Evolutionary conservation across 805 yeast genomes (phyloP), one percentile per base, ranked within the genome.

Genomic region (Suhomyces xylopsoci): DNA sequence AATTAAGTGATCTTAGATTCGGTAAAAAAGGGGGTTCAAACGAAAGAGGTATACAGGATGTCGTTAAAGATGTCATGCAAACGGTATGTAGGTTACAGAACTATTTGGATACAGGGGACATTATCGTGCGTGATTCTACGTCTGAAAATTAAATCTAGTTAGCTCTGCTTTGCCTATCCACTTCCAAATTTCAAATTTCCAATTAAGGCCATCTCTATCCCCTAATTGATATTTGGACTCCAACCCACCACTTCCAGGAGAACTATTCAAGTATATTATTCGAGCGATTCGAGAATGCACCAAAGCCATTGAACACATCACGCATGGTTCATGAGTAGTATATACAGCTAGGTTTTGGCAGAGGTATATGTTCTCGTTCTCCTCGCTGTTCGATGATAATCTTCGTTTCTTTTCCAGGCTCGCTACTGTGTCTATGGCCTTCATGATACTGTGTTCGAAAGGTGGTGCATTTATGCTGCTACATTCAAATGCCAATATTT

Each of bases 231-330:
- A 88, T 2, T 85, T 80, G 26, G 82, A 79, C 9, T 87, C 92
- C 53, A 93, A 79, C 1, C 70, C 78, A 1, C 80, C 80, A 12
- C 63, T 55, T 3, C 43, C 28, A 7, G 81, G 78, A 2, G 80
- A 71, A 12, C 59, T 55, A 40, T 72, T 70, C 15, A 88, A 58
- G 67, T 84, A 93, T 0, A 88, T 71, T 32, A 93, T 70, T 49
- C 90, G 75, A 14, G 83, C 79, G 0, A 94, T 80, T 47, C 99
- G 76, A 1, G 98, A 93, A 65, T 94, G 99, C 9, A 92, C 85
- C 41, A 94, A 74, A 0, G 98, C 98, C 99, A 94, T 94, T 6
- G 89, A 73, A 63, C 99, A 94, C 97, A 93, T 94, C 0, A 90
- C 81, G 62, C 99, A 94, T 0, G 99, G 99, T 67, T 94, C 99